phyloP scores from a whole-genome alignment of 1,284 basidiomycete species.

The Rhodotorula mucilaginosa region DNA sequence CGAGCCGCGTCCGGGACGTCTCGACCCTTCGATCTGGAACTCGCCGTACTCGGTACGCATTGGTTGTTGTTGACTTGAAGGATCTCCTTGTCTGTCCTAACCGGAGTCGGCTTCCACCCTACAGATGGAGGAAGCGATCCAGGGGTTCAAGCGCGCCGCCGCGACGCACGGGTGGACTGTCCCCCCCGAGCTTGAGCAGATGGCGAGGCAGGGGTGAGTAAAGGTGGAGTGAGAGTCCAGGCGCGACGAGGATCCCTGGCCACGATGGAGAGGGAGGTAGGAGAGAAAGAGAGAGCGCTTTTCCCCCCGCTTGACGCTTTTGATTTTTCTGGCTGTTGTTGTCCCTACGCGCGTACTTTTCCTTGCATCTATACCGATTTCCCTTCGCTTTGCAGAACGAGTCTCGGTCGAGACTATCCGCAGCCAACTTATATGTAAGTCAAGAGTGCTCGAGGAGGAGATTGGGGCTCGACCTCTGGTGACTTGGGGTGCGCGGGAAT shows the following conservation, averaged over 20 bases:
- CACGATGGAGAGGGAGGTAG: not conserved
- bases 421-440: no score
- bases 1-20: constrained; percentile 38
- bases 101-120: not conserved
- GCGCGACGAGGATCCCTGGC: not conserved
- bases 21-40: constrained; percentile 35
- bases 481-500: no score
- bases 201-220: constrained; percentile 3
- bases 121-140: constrained; percentile 33
- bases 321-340: no score
- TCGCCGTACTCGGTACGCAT: constrained; percentile 23
- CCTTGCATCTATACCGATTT: not conserved
- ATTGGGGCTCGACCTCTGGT: no score
- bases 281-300: not conserved
- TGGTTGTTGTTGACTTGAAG: fast-evolving
- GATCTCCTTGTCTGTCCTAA: no score
- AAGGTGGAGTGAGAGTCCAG: not conserved
- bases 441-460: no score
- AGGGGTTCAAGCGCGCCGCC: constrained; percentile 39
- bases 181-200: constrained; percentile 17
- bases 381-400: not conserved
- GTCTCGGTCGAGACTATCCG: no score
- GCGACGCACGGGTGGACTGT: constrained; percentile 36
- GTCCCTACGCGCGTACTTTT: not conserved
- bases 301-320: not conserved